A percentile compares a stretch with the other conserved stretches of the same genome.
Conservation (phyloP, 2,329 filamentous ascomycete genomes). For the Calonectria multiphialidica region DNA sequence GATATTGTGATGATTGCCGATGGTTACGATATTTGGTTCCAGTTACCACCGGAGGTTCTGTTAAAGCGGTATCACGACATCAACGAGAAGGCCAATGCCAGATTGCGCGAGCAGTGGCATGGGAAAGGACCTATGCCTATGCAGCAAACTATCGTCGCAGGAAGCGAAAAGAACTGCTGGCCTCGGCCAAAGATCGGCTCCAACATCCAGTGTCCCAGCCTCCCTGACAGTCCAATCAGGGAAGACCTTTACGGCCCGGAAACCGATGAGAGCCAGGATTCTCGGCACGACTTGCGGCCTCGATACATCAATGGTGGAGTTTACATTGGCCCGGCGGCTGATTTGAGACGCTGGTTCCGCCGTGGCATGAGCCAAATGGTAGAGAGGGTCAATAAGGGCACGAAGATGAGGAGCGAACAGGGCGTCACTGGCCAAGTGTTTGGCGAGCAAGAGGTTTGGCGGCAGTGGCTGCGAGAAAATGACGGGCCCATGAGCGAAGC, state of each 20-base stretch:
- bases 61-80: conserved; percentile 5
- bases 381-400: conserved; percentile 4
- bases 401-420: conserved; percentile 42
- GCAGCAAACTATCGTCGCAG: conserved; percentile 34
- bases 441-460: conserved; percentile 39
- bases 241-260: conserved; percentile 34
- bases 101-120: conserved; percentile 3
- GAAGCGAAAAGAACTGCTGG: conserved; percentile 35
- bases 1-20: background rate
- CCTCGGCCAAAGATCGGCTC: conserved; percentile 16
- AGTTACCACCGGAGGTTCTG: conserved; percentile 3
- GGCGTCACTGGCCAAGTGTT: conserved; percentile 44
- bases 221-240: conserved; percentile 31
- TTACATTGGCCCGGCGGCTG: conserved; percentile 40
- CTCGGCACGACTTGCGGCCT: conserved; percentile 29
- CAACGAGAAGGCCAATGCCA: conserved; percentile 1
- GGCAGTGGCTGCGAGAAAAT: conserved; percentile 5
- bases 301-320: conserved; percentile 44
- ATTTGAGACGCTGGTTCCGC: conserved; percentile 37
- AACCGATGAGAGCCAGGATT: conserved; percentile 20
- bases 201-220: conserved; percentile 25
- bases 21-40: conserved; percentile 10
- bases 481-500: background rate
- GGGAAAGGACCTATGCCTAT: conserved; percentile 18
- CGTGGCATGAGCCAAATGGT: conserved; percentile 32